Evolutionary conservation across 495 filamentous ascomycete species (phyloP).

Genomic region (Opeltia flavorubescens): DNA sequence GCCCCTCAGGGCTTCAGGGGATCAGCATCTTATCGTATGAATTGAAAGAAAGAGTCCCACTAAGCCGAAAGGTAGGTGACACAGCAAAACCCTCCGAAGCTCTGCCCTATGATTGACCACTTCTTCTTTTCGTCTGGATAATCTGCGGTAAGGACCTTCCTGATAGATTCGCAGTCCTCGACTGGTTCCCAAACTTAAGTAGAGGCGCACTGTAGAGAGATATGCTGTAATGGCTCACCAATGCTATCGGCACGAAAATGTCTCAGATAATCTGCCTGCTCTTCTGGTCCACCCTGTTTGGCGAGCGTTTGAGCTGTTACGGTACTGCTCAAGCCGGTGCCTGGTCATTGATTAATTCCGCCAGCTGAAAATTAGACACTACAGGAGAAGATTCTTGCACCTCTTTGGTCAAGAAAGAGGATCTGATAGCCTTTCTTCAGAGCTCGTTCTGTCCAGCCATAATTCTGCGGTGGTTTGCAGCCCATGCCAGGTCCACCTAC

Average conservation of each 20-base stretch:
- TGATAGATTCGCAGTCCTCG: slow-evolving; percentile 74
- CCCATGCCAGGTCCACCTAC: slow-evolving; percentile 12
- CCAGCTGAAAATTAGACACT: background rate
- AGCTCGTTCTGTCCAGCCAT: slow-evolving; percentile 45
- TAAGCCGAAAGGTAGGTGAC: slow-evolving; percentile 69
- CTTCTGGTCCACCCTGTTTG: slow-evolving; percentile 42
- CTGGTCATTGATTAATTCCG: slow-evolving; percentile 16
- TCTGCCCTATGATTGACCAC: slow-evolving; percentile 81
- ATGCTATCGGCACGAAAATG: slow-evolving; percentile 80
- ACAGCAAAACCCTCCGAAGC: slow-evolving; percentile 78
- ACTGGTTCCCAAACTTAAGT: slow-evolving; percentile 28
- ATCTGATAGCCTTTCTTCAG: slow-evolving; percentile 73
- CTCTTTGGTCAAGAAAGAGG: slow-evolving; percentile 73
- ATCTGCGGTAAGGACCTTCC: slow-evolving; percentile 53
- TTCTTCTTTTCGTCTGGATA: slow-evolving; percentile 57
- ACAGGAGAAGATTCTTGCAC: slow-evolving; percentile 30
- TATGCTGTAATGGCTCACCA: slow-evolving; percentile 11
- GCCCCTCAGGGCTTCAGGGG: slow-evolving; percentile 44
- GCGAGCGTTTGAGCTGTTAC: slow-evolving; percentile 57
- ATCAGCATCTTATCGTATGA: background rate
- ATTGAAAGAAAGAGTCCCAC: slow-evolving; percentile 22
- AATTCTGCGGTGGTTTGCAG: slow-evolving; percentile 44
- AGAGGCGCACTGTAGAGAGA: background rate
- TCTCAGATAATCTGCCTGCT: slow-evolving; percentile 72
- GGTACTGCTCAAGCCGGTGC: slow-evolving; percentile 71